Conservation (phyloP, 495 filamentous ascomycete genomes). For the Friedmanniomyces simplex region DNA sequence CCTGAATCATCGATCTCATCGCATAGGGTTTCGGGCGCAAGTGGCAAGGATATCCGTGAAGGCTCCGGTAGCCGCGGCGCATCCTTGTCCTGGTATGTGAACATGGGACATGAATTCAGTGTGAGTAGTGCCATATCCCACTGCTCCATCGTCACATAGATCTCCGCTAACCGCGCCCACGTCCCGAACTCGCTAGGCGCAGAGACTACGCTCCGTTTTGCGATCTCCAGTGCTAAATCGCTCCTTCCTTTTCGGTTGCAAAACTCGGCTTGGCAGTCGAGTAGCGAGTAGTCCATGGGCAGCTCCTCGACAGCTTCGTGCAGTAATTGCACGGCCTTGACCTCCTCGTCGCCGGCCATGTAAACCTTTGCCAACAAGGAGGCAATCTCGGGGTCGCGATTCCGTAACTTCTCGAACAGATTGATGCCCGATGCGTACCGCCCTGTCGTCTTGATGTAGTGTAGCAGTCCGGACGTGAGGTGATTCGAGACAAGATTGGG, state of each 20-base stretch:
- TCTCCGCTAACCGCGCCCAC: slow-evolving; percentile 86
- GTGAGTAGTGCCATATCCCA: slow-evolving; percentile 91
- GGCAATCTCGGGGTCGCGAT: slow-evolving; percentile 82
- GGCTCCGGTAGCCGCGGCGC: slow-evolving; percentile 88
- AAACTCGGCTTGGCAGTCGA: slow-evolving; percentile 91
- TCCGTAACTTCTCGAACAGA: slow-evolving; percentile 89
- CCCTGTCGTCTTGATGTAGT: slow-evolving; percentile 93
- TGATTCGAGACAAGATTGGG: slow-evolving; percentile 97
- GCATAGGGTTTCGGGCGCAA: slow-evolving; percentile 77
- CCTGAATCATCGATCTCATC: slow-evolving; percentile 94
- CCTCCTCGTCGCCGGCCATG: slow-evolving; percentile 90
- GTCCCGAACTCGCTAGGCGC: slow-evolving; percentile 95
- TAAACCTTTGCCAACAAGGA: slow-evolving; percentile 83
- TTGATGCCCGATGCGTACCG: slow-evolving; percentile 95
- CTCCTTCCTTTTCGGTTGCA: slow-evolving; percentile 75
- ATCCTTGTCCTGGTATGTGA: slow-evolving; percentile 98
- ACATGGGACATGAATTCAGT: slow-evolving; percentile 99
- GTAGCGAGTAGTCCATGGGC: slow-evolving; percentile 90
- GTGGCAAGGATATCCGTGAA: slow-evolving; percentile 71
- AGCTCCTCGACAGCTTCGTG: slow-evolving; percentile 80
- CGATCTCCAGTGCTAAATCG: slow-evolving; percentile 83
- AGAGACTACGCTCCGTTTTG: slow-evolving; percentile 84
- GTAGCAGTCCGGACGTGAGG: slow-evolving; percentile 79
- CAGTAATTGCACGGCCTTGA: slow-evolving; percentile 79
- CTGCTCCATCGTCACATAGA: slow-evolving; percentile 84